A percentile compares a stretch with the other conserved stretches of the same genome.
Conservation (phyloP, 371 early-diverging fungal species). For the Mortierella sp. region DNA sequence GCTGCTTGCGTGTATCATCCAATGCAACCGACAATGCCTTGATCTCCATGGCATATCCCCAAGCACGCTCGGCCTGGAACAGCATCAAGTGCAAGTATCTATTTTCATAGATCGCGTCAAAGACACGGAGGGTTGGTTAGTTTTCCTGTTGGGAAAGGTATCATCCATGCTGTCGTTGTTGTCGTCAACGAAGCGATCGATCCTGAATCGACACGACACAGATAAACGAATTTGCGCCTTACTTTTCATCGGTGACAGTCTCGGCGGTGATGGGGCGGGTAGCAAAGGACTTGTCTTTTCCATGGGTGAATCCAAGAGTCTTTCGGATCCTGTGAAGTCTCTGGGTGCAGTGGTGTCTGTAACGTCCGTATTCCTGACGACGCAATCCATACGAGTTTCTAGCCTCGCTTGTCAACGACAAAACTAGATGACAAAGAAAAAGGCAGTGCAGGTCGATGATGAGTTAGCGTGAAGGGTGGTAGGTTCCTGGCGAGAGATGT, state of each 20-base stretch:
- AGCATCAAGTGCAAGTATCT: slow-evolving; percentile 75
- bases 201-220: neutral
- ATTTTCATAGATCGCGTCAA: neutral
- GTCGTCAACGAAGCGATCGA: neutral
- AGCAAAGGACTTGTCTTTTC: slow-evolving; percentile 66
- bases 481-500: neutral
- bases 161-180: neutral
- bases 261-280: slow-evolving; percentile 65
- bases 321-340: slow-evolving; percentile 78
- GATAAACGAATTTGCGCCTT: neutral
- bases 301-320: slow-evolving; percentile 69
- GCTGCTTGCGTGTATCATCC: slow-evolving; percentile 77
- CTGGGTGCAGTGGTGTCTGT: slow-evolving; percentile 80
- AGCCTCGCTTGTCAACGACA: slow-evolving; percentile 73
- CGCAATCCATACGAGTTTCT: slow-evolving; percentile 87
- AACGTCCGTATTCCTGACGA: slow-evolving; percentile 87
- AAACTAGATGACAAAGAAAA: slow-evolving; percentile 54
- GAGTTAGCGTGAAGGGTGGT: neutral
- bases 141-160: neutral
- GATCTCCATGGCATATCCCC: slow-evolving; percentile 87
- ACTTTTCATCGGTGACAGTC: slow-evolving; percentile 67
- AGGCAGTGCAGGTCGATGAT: neutral
- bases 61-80: slow-evolving; percentile 83
- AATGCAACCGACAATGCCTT: slow-evolving; percentile 69
- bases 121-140: neutral